Conservation (phyloP, 2,329 filamentous ascomycete genomes). For the Epichloe sp. region DNA sequence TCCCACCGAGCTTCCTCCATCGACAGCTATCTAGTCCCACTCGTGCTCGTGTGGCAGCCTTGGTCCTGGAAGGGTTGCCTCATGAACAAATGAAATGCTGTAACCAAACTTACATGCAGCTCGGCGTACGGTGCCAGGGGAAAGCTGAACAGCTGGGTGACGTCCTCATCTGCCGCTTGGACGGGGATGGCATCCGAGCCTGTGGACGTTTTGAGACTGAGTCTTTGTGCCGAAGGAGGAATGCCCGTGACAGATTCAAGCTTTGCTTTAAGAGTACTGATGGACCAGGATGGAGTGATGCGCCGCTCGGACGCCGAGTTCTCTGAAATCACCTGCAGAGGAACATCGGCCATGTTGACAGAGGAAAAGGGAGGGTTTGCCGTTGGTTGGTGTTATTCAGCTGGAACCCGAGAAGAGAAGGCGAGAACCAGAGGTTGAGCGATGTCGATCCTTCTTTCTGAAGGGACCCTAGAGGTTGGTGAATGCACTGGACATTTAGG, state of each 20-base stretch:
- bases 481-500: background rate
- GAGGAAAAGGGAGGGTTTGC: background rate
- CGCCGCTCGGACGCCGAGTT: slow-evolving; percentile 76
- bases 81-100: slow-evolving; percentile 8
- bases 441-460: background rate
- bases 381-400: background rate
- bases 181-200: slow-evolving; percentile 48
- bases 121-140: slow-evolving; percentile 63
- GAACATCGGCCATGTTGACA: slow-evolving; percentile 52
- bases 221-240: slow-evolving; percentile 63
- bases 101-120: slow-evolving; percentile 53
- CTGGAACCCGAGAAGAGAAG: background rate
- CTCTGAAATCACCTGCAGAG: slow-evolving; percentile 61
- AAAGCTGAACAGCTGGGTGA: slow-evolving; percentile 48
- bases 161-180: slow-evolving; percentile 61
- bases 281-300: slow-evolving; percentile 83
- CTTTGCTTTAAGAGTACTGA: slow-evolving; percentile 70
- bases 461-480: background rate
- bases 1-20: background rate
- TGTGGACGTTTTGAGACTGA: slow-evolving; percentile 52
- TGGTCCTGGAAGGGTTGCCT: slow-evolving; percentile 4
- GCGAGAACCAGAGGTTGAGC: background rate
- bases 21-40: background rate
- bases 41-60: background rate
- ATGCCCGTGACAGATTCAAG: slow-evolving; percentile 90